A percentile compares a stretch with the other conserved stretches of the same genome.
These are phyloP conservation scores for Thraustochytrium sp. DNA, from an alignment of 352 stramenopile genomes.

Conservation along the genomic window DNA sequence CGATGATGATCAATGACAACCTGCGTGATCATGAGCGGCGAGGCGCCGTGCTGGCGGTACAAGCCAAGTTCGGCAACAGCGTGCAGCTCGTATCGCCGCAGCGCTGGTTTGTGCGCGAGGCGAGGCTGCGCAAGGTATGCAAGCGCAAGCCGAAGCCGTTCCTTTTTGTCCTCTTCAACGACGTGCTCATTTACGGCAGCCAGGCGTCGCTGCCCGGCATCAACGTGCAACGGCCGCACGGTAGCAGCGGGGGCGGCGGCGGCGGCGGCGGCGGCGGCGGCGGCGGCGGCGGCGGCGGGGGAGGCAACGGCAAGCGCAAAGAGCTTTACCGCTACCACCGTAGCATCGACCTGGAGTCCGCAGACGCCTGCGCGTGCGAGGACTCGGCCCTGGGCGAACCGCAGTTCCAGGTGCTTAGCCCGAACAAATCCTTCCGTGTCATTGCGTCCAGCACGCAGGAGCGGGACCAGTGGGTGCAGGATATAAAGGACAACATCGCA, in stretches of 20 bases:
- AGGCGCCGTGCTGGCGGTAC: conserved; percentile 22
- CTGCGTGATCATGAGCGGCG: conserved; percentile 44
- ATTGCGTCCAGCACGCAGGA: neutral
- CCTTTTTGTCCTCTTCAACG: conserved; percentile 52
- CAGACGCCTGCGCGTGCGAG: neutral
- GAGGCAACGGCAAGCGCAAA: neutral
- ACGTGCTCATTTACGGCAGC: conserved; percentile 48
- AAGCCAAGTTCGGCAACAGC: conserved; percentile 47
- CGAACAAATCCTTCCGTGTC: conserved; percentile 23
- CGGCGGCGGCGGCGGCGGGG: no score
- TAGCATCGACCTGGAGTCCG: neutral
- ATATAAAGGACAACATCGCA: neutral
- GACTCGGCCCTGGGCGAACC: neutral
- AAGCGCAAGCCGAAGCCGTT: conserved; percentile 39
- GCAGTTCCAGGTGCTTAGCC: conserved; percentile 27
- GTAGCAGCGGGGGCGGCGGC: no score
- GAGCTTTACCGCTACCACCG: conserved; percentile 1
- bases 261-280: no score
- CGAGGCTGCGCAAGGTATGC: conserved; percentile 45
- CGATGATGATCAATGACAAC: conserved; percentile 49
- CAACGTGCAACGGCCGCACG: neutral
- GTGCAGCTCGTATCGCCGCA: conserved; percentile 46
- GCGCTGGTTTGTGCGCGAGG: conserved; percentile 47
- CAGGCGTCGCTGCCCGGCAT: neutral
- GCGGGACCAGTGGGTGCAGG: conserved; percentile 8